Evolutionary conservation across 345 rosid genomes (phyloP), one percentile per base, ranked within the genome.

Genomic region (Eucalyptus cloeziana): DNA sequence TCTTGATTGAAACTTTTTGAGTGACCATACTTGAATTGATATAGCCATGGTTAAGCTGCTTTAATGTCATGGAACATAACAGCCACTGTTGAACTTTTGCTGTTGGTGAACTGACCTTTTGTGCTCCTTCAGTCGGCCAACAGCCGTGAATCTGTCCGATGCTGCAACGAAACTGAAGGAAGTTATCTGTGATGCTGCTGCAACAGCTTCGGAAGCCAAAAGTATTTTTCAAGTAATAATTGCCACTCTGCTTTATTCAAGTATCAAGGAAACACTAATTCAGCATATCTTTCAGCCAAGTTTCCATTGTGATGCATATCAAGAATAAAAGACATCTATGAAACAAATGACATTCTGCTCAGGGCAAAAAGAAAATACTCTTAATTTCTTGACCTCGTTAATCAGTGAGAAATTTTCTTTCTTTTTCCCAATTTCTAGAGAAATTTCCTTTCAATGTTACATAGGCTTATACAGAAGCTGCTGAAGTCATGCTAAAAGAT

Each of bases 111-210:
- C 85, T 24, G 16, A 40, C 30, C 47, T 76, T 25, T 62, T 50
- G 47, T 91, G 88, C 49, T 88, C 91, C 80, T 91, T 93, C 86
- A 96, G 99, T 90, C 98, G 98, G 19, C 98, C 99, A 69, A 98
- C 99, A 27, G 96, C 97, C 1, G 97, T 97, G 88, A 96, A 96
- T 94, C 98, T 98, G 85, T 95, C 97, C 11, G 99, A 96, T 95
- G 99, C 99, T 91, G 95, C 98, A 30, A 87, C 92, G 33, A 95
- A 97, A 88, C 97, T 96, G 90, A 96, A 93, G 91, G 95, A 94
- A 86, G 93, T 95, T 87, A 64, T 96, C 91, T 76, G 90, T 37
- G 93, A 91, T 49, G 97, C 95, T 69, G 91, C 91, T 89, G 91
- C 92, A 64, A 60, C 89, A 87, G 89, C 94, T 62, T 86, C 89